Evolutionary conservation across 768 basidiomycete species (phyloP).

Genomic region (Scleroderma bovista): DNA sequence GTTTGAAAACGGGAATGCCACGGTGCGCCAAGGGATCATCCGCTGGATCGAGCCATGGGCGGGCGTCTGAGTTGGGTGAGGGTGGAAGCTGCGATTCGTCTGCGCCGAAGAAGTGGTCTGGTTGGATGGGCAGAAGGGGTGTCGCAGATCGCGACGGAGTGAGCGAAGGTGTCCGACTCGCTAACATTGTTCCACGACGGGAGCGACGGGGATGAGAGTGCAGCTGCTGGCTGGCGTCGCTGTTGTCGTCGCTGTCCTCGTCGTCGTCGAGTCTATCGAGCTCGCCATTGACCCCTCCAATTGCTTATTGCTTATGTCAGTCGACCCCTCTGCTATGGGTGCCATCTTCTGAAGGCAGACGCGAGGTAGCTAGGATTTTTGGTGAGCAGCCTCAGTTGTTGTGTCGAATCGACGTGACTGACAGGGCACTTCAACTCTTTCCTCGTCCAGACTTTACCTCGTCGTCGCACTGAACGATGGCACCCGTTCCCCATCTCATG

Average conservation of each 20-base stretch:
- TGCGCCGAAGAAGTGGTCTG: conserved; percentile 78
- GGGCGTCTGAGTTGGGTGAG: conserved; percentile 59
- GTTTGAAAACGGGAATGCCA: conserved; percentile 96
- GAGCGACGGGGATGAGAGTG: background rate
- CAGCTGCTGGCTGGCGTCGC: background rate
- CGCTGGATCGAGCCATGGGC: conserved; percentile 66
- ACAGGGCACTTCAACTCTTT: too few species aligned
- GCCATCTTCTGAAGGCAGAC: too few species aligned
- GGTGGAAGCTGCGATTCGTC: conserved; percentile 42
- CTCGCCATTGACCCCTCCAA: background rate
- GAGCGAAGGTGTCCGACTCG: conserved; percentile 27
- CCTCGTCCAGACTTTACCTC: background rate
- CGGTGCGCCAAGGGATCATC: conserved; percentile 78
- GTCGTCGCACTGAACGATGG: conserved; percentile 13
- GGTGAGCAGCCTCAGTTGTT: too few species aligned
- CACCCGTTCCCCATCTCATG: conserved; percentile 64
- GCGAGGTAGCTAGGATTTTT: too few species aligned
- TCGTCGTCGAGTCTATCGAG: background rate
- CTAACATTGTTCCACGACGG: conserved; percentile 13
- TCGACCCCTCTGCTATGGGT: background rate
- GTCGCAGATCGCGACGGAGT: conserved; percentile 47
- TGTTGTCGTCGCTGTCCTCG: background rate
- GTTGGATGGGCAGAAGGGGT: conserved; percentile 53
- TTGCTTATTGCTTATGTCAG: background rate
- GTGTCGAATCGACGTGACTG: too few species aligned